Percentiles rank a stretch among this genome's conserved stretches.
Conservation (phyloP, 805 yeast genomes). For the Candida germanica region DNA sequence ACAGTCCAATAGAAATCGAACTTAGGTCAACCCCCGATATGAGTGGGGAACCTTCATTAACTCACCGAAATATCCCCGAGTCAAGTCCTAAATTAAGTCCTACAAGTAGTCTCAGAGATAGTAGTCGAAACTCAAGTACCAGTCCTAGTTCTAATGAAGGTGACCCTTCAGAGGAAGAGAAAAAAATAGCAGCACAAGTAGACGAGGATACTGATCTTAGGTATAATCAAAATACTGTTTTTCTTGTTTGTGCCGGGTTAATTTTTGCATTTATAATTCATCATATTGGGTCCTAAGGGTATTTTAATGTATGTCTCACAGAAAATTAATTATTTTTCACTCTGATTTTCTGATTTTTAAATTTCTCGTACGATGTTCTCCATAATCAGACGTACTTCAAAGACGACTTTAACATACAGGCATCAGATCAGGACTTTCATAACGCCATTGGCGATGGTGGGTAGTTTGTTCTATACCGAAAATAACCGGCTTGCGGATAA, state of each 20-base stretch:
- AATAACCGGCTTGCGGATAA: slow-evolving; percentile 56
- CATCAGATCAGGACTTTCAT: slow-evolving; percentile 2
- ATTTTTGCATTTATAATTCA: slow-evolving; percentile 6
- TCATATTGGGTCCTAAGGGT: slow-evolving; percentile 1
- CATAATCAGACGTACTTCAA: too few relatives aligned
- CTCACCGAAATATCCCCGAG: background rate
- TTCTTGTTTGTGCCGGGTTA: slow-evolving; percentile 3
- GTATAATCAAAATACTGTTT: slow-evolving; percentile 5
- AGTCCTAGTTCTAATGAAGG: background rate
- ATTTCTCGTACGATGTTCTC: too few relatives aligned
- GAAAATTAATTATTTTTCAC: too few relatives aligned
- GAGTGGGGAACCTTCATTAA: background rate
- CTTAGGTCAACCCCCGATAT: background rate
- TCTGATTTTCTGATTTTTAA: too few relatives aligned
- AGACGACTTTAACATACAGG: too few relatives aligned
- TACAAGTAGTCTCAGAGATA: background rate
- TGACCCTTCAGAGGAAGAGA: background rate
- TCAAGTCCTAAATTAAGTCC: background rate
- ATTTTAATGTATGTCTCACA: too few relatives aligned
- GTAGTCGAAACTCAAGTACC: background rate
- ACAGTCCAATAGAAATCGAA: background rate
- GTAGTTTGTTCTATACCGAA: slow-evolving; percentile 35
- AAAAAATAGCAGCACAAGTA: background rate
- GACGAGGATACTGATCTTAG: slow-evolving; percentile 8
- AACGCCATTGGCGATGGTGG: slow-evolving; percentile 13